Percentiles rank a stretch among this genome's conserved stretches.
Evolutionary conservation across 129 eudicot species (phyloP).

Genomic region (Artemisia tridentata): DNA sequence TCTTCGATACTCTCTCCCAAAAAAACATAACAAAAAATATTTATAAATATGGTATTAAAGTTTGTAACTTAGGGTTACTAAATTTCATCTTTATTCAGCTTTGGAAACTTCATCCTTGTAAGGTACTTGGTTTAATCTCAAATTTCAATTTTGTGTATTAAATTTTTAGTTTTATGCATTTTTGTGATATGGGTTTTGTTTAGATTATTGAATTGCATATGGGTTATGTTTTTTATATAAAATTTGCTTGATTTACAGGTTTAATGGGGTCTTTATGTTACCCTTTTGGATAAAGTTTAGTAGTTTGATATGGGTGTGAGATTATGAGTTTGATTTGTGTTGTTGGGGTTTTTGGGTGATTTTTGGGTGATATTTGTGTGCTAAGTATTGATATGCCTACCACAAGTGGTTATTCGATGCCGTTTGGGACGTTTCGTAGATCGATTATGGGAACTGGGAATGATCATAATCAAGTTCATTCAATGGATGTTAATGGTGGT

Average conservation of each 20-base stretch:
- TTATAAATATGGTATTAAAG: neutral
- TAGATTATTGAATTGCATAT: neutral
- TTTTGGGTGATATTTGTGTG: neutral
- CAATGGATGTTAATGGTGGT: slow-evolving; percentile 44
- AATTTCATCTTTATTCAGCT: slow-evolving; percentile 17
- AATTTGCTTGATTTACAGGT: slow-evolving; percentile 26
- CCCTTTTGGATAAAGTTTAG: slow-evolving; percentile 2
- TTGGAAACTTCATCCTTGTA: slow-evolving; percentile 28
- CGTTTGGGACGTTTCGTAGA: slow-evolving; percentile 65
- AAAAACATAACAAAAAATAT: neutral
- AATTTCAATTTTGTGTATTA: neutral
- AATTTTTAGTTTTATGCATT: slow-evolving; percentile 4
- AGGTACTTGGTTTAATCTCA: slow-evolving; percentile 24
- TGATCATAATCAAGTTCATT: slow-evolving; percentile 58
- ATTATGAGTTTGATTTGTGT: slow-evolving; percentile 16
- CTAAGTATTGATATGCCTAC: slow-evolving; percentile 40
- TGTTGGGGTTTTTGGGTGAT: slow-evolving; percentile 8
- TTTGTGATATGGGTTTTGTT: neutral
- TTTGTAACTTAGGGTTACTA: slow-evolving; percentile 28
- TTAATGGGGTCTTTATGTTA: slow-evolving; percentile 16
- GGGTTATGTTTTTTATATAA: slow-evolving; percentile 29
- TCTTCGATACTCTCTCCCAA: slow-evolving; percentile 13
- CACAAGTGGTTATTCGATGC: slow-evolving; percentile 52
- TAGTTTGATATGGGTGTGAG: slow-evolving; percentile 8
- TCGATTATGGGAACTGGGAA: slow-evolving; percentile 47